Base-by-base conservation (phyloP, 495 filamentous ascomycete genomes). In the Mycothermus thermophilus region DNA sequence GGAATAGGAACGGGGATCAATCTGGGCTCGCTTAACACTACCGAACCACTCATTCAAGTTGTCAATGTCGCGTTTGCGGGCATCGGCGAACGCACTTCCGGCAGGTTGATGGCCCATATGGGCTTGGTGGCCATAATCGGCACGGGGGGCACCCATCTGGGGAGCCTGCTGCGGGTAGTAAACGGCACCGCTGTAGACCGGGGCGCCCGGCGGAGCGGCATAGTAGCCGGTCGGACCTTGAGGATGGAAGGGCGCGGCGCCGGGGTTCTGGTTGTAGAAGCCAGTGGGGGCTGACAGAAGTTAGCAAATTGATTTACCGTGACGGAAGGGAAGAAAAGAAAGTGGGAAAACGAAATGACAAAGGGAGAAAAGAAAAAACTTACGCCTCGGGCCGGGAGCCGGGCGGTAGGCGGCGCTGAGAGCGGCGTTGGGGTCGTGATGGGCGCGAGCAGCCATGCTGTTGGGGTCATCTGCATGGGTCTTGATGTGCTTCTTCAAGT, bases 401-500 rank as follows among this genome's bases (percentile, higher is more conserved):
- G 55, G 44, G 41, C 66, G 61, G 52, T 76, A 76, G 27, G 52
- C 62, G 8, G 66, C 63, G 47, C 72, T 77, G 62, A 75, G 71
- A 43, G 61, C 62, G 19, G 71, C 73, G 34, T 79, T 74, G 54
- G 73, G 71, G 31, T 82, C 77, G 17, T 82, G 54, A 13, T 53
- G 82, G 14, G 79, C 81, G 32, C 81, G 74, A 42, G 83, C 70
- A 40, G 81, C 69, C n/a, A 51, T 46, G 37, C 93, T 68, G 32
- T 93, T 84, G 27, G 86, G 92, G 59, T 99, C 90, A 54, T 99
- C 90, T 39, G 90, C 90, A 58, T 99, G 90, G n/a, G 92, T 97
- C 74, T 96, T 96, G 56, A 96, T 87, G 58, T 99, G 92, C 65
- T 99, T 99, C 74, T 96, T 96, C 41, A 99, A 55, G 64, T 99